Base-by-base conservation (phyloP, 1,284 basidiomycete species). In the Boletus semigastroideus region DNA sequence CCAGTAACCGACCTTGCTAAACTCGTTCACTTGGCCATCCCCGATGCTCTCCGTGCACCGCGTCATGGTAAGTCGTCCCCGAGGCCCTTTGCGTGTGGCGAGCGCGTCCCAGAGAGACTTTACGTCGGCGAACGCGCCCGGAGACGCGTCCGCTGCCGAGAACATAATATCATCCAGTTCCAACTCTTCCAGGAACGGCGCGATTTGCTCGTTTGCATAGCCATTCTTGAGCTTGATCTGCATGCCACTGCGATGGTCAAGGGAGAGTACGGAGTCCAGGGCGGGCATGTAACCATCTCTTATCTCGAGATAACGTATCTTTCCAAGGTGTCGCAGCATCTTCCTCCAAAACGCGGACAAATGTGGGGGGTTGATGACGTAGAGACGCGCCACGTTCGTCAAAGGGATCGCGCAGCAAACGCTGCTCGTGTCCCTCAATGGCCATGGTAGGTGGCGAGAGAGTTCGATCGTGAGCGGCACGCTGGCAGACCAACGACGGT, bases 301-400 rank as follows among this genome's bases (percentile, higher is more conserved):
- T 1, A 54, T 17, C 31, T 49, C 38, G 33, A 55, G 39, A 25
- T 37, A 33, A 17, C 39, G 53, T 13, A 55, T 4, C 12, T 38
- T n/a, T 2, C 5, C 39, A 39, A 55, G n/a, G 6, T 22, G 39
- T 17, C 12, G 25, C 12, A 50, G 20, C 4, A 27, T 25, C 10
- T 17, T n/a, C 9, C 13, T 25, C 53, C 53, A 50, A 43, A 55
- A 36, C 12, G 6, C 34, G 1, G n/a, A 12, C 4, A 42, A 34
- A 1, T 5, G 9, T 1, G 34, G 39, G 11, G 36, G 31, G 1
- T 12, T 0, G 16, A 25, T 2, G 25, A 46, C 7, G 10, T 30
- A 34, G 10, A 56, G 9, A n/a, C 34, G 28, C n/a, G n/a, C 28
- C 12, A 55, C 13, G 3, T 31, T n/a, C n/a, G 16, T 19, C 20